phyloP scores from a whole-genome alignment of 2,329 filamentous ascomycete genomes.

The Trichoderma brevicompactum region DNA sequence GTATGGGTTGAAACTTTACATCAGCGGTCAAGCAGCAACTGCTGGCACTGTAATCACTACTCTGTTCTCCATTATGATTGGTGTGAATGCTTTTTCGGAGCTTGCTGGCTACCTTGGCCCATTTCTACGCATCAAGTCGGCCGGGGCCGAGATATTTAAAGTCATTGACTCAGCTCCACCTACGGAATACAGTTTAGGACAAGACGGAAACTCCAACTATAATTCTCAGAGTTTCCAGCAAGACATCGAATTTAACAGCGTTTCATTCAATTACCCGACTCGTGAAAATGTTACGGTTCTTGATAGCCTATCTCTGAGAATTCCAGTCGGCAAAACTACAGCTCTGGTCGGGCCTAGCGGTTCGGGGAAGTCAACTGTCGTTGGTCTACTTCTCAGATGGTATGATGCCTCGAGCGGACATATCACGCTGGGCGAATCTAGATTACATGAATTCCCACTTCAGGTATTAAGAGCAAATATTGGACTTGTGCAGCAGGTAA shows the following conservation, averaged over 20 bases:
- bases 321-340: background rate
- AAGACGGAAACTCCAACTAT: background rate
- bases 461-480: no score
- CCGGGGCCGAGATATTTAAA: background rate
- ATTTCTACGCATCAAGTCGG: background rate
- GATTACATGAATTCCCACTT: no score
- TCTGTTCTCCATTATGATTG: slow-evolving; percentile 15
- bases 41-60: slow-evolving; percentile 7
- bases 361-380: no score
- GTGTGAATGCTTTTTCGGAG: background rate
- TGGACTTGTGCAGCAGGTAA: no score
- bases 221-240: background rate
- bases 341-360: no score
- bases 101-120: slow-evolving; percentile 13
- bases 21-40: background rate
- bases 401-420: no score
- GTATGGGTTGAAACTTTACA: background rate
- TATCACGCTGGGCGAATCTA: no score
- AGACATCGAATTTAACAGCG: background rate
- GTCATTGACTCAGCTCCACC: background rate
- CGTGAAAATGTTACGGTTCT: background rate
- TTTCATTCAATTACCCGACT: background rate
- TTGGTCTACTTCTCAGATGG: no score
- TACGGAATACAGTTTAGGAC: no score
- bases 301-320: background rate